A percentile compares a stretch with the other conserved stretches of the same genome.
These are phyloP conservation scores for Adansonia digitata DNA, from an alignment of 345 rosid species.

Conservation along the genomic window DNA sequence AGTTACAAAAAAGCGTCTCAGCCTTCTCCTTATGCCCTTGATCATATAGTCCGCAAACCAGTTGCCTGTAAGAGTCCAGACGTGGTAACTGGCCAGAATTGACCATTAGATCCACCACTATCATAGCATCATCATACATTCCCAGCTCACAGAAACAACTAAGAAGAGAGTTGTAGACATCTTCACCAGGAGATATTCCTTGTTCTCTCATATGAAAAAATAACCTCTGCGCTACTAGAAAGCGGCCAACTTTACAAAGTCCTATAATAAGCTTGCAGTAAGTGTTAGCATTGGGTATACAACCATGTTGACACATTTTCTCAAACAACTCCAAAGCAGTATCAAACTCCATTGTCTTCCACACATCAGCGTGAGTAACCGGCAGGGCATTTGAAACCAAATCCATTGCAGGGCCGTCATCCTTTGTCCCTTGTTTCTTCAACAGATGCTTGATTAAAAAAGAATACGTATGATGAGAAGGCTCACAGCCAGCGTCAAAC, in stretches of 20 bases:
- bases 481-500: conserved; percentile 71
- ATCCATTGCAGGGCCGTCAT: conserved; percentile 21
- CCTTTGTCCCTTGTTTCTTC: conserved; percentile 35
- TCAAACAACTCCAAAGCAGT: conserved; percentile 48
- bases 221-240: conserved; percentile 46
- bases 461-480: conserved; percentile 63
- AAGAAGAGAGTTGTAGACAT: conserved; percentile 52
- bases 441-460: conserved; percentile 54
- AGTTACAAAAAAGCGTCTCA: conserved; percentile 34
- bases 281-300: conserved; percentile 52
- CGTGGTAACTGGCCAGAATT: conserved; percentile 54
- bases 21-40: conserved; percentile 54
- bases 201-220: conserved; percentile 47
- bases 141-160: conserved; percentile 52
- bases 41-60: conserved; percentile 60
- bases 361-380: conserved; percentile 36
- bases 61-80: conserved; percentile 59
- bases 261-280: conserved; percentile 57
- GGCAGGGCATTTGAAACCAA: conserved; percentile 25
- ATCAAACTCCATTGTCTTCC: conserved; percentile 59
- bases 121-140: conserved; percentile 45
- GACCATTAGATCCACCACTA: conserved; percentile 51
- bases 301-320: conserved; percentile 57
- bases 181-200: conserved; percentile 54
- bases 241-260: conserved; percentile 52